These are phyloP conservation scores for Epicoccum nigrum DNA, from an alignment of 2,329 filamentous ascomycete genomes.

Conservation along the genomic window DNA sequence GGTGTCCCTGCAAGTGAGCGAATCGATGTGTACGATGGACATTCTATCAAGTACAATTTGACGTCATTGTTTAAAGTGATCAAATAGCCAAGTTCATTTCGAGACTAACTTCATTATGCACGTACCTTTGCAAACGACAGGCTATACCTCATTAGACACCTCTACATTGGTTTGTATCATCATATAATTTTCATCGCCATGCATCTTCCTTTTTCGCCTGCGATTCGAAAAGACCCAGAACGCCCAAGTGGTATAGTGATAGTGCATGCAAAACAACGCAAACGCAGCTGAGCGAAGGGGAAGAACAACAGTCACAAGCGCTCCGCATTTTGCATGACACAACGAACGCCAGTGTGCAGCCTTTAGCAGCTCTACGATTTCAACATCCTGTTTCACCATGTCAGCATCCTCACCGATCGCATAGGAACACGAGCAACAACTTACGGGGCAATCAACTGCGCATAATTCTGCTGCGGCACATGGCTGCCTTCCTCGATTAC, in stretches of 20 bases:
- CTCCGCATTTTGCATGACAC: neutral
- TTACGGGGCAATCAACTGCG: constrained; percentile 45
- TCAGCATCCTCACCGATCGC: constrained; percentile 1
- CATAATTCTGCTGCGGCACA: constrained; percentile 44
- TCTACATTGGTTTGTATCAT: neutral
- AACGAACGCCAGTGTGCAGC: too few relatives aligned
- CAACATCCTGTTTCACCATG: constrained; percentile 30
- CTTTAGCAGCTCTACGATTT: constrained; percentile 30
- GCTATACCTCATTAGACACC: constrained; percentile 7
- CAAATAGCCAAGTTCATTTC: constrained; percentile 1
- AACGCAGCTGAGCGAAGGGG: constrained; percentile 4
- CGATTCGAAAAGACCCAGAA: neutral
- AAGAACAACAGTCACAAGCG: neutral
- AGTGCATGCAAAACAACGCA: constrained; percentile 3
- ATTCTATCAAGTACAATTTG: neutral
- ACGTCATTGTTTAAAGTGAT: neutral
- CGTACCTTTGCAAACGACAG: neutral
- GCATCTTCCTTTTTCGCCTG: too few relatives aligned
- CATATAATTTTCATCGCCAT: neutral
- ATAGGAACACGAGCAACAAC: constrained; percentile 16
- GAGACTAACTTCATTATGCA: neutral
- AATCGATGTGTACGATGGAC: neutral
- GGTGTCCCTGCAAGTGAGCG: constrained; percentile 1
- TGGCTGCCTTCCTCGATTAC: constrained; percentile 42
- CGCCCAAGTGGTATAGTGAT: constrained; percentile 10